Percentiles rank a stretch among this genome's conserved stretches.
phyloP scores from a whole-genome alignment of 2,329 filamentous ascomycete species.

The Colletotrichum sp. region DNA sequence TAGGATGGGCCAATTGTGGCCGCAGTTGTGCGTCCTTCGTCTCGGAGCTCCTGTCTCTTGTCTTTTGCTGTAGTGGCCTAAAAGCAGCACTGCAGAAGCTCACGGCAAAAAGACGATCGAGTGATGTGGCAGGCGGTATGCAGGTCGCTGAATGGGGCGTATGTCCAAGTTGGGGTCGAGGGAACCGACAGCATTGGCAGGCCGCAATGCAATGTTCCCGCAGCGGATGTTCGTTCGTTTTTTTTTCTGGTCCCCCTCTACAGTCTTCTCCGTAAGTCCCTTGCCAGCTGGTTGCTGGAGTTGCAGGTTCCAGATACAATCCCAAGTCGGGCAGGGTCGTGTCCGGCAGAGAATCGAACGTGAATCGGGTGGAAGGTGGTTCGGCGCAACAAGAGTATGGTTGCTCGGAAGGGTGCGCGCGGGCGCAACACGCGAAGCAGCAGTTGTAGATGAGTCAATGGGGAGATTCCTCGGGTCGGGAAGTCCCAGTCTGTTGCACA shows the following conservation, averaged over 20 bases:
- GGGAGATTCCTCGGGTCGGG: neutral
- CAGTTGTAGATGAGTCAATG: constrained; percentile 19
- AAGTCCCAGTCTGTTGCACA: neutral
- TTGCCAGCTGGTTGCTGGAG: neutral
- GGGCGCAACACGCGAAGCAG: constrained; percentile 15
- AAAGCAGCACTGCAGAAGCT: constrained; percentile 43
- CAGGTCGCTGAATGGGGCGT: constrained; percentile 50
- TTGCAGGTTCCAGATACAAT: neutral
- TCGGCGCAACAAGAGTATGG: constrained; percentile 12
- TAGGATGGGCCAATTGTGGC: constrained; percentile 18
- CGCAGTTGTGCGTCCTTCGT: constrained; percentile 11
- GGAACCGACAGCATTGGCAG: constrained; percentile 25
- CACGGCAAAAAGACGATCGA: constrained; percentile 39
- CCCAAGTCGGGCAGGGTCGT: constrained; percentile 1
- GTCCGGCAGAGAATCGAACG: constrained; percentile 7
- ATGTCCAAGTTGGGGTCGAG: constrained; percentile 31
- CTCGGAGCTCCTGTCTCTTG: constrained; percentile 23
- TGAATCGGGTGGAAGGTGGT: constrained; percentile 7
- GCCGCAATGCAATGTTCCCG: constrained; percentile 8
- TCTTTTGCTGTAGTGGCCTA: constrained; percentile 35
- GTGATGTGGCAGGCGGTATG: constrained; percentile 53
- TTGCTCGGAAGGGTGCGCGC: neutral
- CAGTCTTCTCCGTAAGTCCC: neutral
- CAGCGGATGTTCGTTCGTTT: constrained; percentile 13
- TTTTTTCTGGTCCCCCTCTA: neutral